phyloP scores from a whole-genome alignment of 2,329 filamentous ascomycete genomes.

The Ceratocystis harringtonii region DNA sequence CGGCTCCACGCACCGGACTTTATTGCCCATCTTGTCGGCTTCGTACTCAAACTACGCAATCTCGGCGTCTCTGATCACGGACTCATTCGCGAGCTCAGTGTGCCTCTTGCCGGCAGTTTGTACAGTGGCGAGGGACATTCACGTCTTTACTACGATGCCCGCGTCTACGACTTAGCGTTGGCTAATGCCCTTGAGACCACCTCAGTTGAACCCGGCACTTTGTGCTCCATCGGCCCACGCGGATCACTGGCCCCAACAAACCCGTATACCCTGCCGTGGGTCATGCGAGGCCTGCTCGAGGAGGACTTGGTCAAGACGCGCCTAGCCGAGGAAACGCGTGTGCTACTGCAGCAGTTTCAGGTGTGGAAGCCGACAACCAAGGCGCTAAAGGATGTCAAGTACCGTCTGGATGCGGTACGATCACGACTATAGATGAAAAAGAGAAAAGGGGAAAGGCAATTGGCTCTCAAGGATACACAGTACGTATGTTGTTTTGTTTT shows the following conservation, averaged over 20 bases:
- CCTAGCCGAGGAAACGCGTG: constrained; percentile 57
- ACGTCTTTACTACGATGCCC: constrained; percentile 75
- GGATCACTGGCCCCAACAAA: constrained; percentile 42
- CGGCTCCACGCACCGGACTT: constrained; percentile 87
- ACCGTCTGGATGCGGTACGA: constrained; percentile 76
- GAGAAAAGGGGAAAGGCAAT: no score
- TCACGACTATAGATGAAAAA: constrained; percentile 49
- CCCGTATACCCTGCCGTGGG: constrained; percentile 86
- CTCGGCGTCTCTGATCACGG: constrained; percentile 87
- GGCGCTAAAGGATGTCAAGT: constrained; percentile 89
- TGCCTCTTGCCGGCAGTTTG: constrained; percentile 75
- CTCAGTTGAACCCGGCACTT: constrained; percentile 30
- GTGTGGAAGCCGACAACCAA: constrained; percentile 85
- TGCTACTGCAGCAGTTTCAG: constrained; percentile 77
- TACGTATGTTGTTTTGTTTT: no score
- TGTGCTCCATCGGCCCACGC: constrained; percentile 23
- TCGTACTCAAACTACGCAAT: constrained; percentile 85
- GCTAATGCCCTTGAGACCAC: constrained; percentile 61
- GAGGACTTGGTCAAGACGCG: constrained; percentile 81
- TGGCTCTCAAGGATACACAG: no score
- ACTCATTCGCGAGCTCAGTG: constrained; percentile 75
- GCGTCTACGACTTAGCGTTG: constrained; percentile 68
- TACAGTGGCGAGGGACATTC: constrained; percentile 91
- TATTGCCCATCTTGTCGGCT: constrained; percentile 80
- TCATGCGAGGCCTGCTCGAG: constrained; percentile 83